Evolutionary conservation across 352 stramenopile genomes (phyloP), one percentile per base, ranked within the genome.

Genomic region (Peronospora tabacina): DNA sequence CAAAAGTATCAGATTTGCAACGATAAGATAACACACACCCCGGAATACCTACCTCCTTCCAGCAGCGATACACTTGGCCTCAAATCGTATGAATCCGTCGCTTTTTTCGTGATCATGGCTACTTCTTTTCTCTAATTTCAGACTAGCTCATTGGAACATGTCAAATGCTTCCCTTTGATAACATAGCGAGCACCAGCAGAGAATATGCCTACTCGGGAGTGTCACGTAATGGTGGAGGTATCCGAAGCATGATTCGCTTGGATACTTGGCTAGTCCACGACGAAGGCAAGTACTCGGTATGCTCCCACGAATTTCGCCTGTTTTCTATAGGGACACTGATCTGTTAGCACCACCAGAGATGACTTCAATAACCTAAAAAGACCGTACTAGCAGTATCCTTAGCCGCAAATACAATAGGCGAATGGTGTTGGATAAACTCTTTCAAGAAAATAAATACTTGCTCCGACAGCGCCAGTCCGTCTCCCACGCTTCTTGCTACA

Each of bases 341-440:
- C n/a, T 5, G 26, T 47, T 16, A 49, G 12, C n/a, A 12, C 5
- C 28, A n/a, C 13, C 1, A 20, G 42, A 24, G 12, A 37, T 13
- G 33, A 12, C 10, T n/a, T 15, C 19, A 32, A 29, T 7, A 9
- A 6, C 5, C 13, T 5, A 20, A 22, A 11, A 28, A 36, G 19
- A 2, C 36, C 67, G 11, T 51, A 84, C 68, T 66, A n/a, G 44
- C 40, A 0, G 49, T 74, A 6, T 68, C 54, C 39, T 88, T 86
- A 1, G 62, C 40, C 7, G 69, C 75, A 28, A 88, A 72, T 39
- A 86, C 53, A 46, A 86, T 81, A n/a, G 77, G 75, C 19, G 69
- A 85, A 45, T 88, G 77, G 35, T 82, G 71, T 0, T 58, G 75
- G 19, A 79, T 77, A 35, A 88, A 82, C 50, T 88, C 61, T 52